phyloP scores from a whole-genome alignment of 2,329 filamentous ascomycete genomes.

The Cordyceps farinosa region DNA sequence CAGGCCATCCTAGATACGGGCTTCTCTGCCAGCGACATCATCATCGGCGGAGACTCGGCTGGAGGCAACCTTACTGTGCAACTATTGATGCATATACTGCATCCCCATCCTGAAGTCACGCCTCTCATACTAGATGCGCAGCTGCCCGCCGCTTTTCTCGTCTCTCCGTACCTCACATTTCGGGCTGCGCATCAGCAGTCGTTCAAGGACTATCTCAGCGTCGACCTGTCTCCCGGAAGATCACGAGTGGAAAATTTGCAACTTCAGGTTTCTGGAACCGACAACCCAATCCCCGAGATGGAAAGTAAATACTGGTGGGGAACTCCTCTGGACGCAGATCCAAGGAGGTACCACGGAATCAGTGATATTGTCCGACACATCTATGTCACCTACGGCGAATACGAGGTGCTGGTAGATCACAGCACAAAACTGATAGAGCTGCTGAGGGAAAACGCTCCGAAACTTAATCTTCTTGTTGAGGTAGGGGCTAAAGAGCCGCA shows the following conservation, averaged over 20 bases:
- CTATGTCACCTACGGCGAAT: conserved; percentile 4
- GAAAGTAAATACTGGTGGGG: neutral
- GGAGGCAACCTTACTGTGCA: conserved; percentile 31
- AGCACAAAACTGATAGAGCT: neutral
- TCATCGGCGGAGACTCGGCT: conserved; percentile 28
- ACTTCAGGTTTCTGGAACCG: conserved; percentile 23
- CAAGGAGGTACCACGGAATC: conserved; percentile 9
- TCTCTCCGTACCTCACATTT: conserved; percentile 28
- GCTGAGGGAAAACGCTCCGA: conserved; percentile 12
- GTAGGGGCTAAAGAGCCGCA: conserved; percentile 9
- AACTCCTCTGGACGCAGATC: conserved; percentile 8
- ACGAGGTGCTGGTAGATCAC: conserved; percentile 13
- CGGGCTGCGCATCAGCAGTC: conserved; percentile 18
- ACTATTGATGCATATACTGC: conserved; percentile 28
- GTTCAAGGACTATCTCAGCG: neutral
- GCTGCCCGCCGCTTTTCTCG: conserved; percentile 28
- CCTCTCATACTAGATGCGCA: conserved; percentile 21
- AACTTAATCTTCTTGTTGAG: conserved; percentile 2
- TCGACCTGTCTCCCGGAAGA: neutral
- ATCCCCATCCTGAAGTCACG: conserved; percentile 24
- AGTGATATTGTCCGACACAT: conserved; percentile 4
- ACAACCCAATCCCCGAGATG: neutral
- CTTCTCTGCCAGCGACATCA: neutral
- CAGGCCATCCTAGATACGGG: neutral
- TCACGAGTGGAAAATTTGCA: neutral